Evolutionary conservation across 352 stramenopile genomes (phyloP).

Genomic region (Pythium sukuiense): DNA sequence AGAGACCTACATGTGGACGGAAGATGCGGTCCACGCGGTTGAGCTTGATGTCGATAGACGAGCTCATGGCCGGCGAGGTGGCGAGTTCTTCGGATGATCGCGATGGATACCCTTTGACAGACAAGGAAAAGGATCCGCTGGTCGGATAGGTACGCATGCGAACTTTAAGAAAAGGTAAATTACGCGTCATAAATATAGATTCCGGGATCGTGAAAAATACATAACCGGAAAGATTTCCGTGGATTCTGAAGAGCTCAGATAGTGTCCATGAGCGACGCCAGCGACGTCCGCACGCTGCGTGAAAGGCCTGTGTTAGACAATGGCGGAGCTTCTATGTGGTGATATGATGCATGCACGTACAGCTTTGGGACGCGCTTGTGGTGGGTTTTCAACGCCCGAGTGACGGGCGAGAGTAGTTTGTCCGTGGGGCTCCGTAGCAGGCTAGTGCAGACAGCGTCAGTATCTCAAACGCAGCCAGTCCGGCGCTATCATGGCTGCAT

Average conservation of each 20-base stretch:
- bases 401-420: slow-evolving; percentile 65
- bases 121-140: background rate
- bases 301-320: background rate
- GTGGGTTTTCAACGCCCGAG: slow-evolving; percentile 41
- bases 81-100: background rate
- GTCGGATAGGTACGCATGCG: slow-evolving; percentile 13
- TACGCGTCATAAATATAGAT: slow-evolving; percentile 23
- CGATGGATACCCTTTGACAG: slow-evolving; percentile 14
- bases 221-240: background rate
- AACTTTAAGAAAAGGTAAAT: slow-evolving; percentile 15
- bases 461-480: background rate
- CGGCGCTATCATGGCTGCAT: background rate
- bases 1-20: slow-evolving; percentile 63
- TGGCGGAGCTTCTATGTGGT: background rate
- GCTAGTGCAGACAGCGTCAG: slow-evolving; percentile 24
- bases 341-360: slow-evolving; percentile 6
- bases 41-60: slow-evolving; percentile 82
- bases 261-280: slow-evolving; percentile 21
- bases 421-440: slow-evolving; percentile 65
- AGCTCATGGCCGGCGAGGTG: slow-evolving; percentile 47
- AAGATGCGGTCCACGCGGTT: slow-evolving; percentile 87
- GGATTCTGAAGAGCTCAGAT: slow-evolving; percentile 3
- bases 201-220: background rate
- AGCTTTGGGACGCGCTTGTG: slow-evolving; percentile 23
- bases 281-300: slow-evolving; percentile 22